Evolutionary conservation across 768 basidiomycete species (phyloP).

Genomic region (Termitomyces sp.): DNA sequence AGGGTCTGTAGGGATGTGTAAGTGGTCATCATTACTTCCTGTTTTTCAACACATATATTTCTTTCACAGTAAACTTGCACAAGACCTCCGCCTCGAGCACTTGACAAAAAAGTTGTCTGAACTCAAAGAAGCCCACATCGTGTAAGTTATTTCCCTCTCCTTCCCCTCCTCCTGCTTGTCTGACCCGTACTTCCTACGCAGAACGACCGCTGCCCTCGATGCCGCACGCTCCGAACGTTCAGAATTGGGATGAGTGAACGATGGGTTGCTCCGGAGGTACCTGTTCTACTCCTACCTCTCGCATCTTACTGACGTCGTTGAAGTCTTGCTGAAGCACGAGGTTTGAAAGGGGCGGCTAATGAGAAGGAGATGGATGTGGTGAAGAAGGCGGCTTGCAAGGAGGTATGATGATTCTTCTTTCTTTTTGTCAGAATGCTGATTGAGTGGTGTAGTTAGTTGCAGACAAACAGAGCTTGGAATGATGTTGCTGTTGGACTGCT

Average conservation of each 20-base stretch:
- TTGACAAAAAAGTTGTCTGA: neutral
- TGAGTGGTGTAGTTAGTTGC: too few relatives aligned
- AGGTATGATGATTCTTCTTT: too few relatives aligned
- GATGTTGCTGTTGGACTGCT: too few relatives aligned
- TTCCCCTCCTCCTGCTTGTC: neutral
- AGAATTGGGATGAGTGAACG: neutral
- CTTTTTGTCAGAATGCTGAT: too few relatives aligned
- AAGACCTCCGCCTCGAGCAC: slow-evolving; percentile 3
- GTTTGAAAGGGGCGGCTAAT: too few relatives aligned
- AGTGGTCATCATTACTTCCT: neutral
- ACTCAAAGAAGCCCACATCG: neutral
- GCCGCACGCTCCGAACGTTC: neutral
- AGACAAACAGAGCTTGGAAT: too few relatives aligned
- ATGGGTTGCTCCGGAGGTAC: slow-evolving; percentile 2
- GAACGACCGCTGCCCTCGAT: neutral
- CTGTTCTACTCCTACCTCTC: neutral
- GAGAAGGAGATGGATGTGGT: too few relatives aligned
- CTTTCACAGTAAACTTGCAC: neutral
- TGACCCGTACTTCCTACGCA: neutral
- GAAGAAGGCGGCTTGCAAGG: too few relatives aligned
- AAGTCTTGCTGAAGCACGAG: too few relatives aligned
- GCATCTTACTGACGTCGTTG: too few relatives aligned
- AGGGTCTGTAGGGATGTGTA: neutral
- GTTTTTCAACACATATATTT: too few relatives aligned
- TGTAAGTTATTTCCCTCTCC: neutral